Base-by-base conservation (phyloP, 352 stramenopile genomes). In the Blastocystis hominis region DNA sequence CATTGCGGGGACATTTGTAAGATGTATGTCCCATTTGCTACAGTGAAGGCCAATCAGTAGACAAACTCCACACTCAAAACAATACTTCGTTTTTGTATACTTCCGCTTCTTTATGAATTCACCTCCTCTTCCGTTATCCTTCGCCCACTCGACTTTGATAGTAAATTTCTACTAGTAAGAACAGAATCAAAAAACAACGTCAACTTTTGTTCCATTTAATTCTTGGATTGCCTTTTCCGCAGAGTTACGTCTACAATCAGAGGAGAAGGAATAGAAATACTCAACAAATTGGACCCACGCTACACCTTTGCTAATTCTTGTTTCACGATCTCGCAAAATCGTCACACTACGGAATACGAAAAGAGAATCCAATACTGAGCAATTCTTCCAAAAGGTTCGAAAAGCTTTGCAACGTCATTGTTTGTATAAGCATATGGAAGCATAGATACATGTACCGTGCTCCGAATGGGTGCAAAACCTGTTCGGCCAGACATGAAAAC, bases 371-470 rank as follows among this genome's bases (percentile, higher is more conserved):
- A 5, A 55, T 53, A 84, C 66, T 92, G 91, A 59, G 92, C 92
- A 64, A 94, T 89, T 87, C 92, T 92, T 7, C 92, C 92, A 86
- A 93, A 94, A 3, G 90, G 91, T 24, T 90, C 90, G 75, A 94
- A 95, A 24, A 95, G 90, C 89, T 95, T 92, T 50, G 92, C 93
- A 20, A 95, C 92, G 88, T 94, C 93, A 88, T 92, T 95, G 72
- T 92, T 94, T 3, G 92, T 95, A 90, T 94, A 95, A 38, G 91
- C 91, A 78, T 93, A 95, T 88, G 93, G 93, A 56, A 95, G 91
- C 93, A 94, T 95, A 34, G 93, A 90, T n/a, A 95, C 91, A 88
- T 95, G 94, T 20, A 93, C 91, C 30, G 93, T 95, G 54, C 66
- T 77, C 7, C 46, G 47, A 15, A 87, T 87, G 3, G 77, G 77